Base-by-base conservation (phyloP, 169 alveolate species). In the Eimeria sp. region DNA sequence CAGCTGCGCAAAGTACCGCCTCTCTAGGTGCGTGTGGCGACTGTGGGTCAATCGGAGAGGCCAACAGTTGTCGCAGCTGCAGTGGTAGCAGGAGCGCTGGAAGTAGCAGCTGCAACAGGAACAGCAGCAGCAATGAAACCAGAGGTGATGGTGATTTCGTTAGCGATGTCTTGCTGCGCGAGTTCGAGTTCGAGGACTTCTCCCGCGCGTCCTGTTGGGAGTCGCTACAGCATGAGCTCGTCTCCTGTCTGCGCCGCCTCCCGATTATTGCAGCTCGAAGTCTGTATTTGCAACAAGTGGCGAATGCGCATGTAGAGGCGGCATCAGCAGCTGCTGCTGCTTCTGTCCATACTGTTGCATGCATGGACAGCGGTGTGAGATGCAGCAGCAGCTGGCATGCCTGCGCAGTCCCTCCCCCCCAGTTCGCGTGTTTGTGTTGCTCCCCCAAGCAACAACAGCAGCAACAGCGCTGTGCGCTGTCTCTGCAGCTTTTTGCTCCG, bases 121-220 rank as follows among this genome's bases (percentile, higher is more conserved):
- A 22, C 9, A 30, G 58, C 75, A 83, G 91, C 75, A 27, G 13
- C 27, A 51, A 34, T 20, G 27, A 34, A 54, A 83, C 58, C 75
- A 27, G 13, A 7, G n/a, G 51, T 20, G 27, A 34, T 27, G 57
- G 40, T 43, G 54, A 27, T 10, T 83, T 83, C 51, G 75, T 83
- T 14, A 83, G 91, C 65, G 91, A 83, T 14, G 75, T 54, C 49
- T 25, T 83, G 91, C 58, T 83, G 5, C 91, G 91, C 11, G 76
- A 83, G 54, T 30, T 83, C 14, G 91, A 51, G 10, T 83, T 83
- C 20, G 91, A 83, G 57, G 91, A 83, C 75, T 83, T 54, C 45
- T 83, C 91, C 40, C 91, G 91, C 16, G 91, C 91, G 9, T 83
- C 91, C 18, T 27, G 75, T 18, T 83, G 91, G 91, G 91, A 83